Conservation (phyloP, 116 monocot species). For the Trichopus zeylanicus region DNA sequence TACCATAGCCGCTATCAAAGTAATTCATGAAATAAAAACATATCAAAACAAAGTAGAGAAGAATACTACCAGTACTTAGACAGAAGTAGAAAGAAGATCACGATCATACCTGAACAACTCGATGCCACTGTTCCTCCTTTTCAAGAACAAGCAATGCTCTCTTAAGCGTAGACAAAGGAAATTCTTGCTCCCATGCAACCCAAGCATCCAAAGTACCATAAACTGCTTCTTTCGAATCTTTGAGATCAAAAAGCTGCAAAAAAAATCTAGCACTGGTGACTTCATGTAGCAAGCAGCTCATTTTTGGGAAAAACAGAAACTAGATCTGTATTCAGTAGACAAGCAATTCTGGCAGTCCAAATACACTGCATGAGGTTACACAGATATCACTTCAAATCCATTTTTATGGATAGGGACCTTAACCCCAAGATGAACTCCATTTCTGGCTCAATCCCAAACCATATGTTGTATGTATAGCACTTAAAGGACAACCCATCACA, state of each 20-base stretch:
- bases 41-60: no score
- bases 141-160: conserved; percentile 64
- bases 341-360: neutral
- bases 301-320: neutral
- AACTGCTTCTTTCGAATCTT: conserved; percentile 86
- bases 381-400: no score
- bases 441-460: neutral
- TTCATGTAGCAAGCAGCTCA: neutral
- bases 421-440: neutral
- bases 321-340: no score
- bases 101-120: conserved; percentile 68
- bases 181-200: conserved; percentile 80
- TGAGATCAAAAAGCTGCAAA: conserved; percentile 60
- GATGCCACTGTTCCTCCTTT: conserved; percentile 88
- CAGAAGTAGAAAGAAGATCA: neutral
- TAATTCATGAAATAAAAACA: no score
- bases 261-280: no score
- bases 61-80: no score
- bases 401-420: neutral
- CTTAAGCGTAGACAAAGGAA: conserved; percentile 60
- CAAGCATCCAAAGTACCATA: conserved; percentile 96
- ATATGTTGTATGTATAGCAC: no score
- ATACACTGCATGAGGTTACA: no score
- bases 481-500: no score
- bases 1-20: no score